Evolutionary conservation across 805 yeast genomes (phyloP), one percentile per base, ranked within the genome.

Genomic region (Yamadazyma paraphyllophila): DNA sequence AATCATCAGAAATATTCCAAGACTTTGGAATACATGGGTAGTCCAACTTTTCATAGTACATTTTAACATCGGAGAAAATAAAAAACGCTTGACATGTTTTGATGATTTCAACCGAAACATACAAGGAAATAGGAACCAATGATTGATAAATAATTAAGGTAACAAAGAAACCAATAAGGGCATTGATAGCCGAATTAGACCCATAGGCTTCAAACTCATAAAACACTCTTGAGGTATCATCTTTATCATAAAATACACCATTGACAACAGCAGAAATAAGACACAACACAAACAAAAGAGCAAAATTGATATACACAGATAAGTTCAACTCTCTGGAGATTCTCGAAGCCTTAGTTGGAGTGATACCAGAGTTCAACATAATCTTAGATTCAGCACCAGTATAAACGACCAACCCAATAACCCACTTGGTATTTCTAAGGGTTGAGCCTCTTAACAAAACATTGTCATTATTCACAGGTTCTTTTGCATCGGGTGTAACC

Each of bases 1-100:
- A 72, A 62, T 86, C 95, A 64, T 86, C 95, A 5, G 90, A 83
- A 37, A 86, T 83, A 50, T 82, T 82, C 95, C 95, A 86, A 0
- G 91, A 78, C 55, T 85, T 85, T 2, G 95, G 92, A 1, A 82
- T 76, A 61, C 92, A 85, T 0, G 92, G 90, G 57, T 79, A 83
- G 62, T 87, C 90, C 39, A 84, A 66, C 45, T 64, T 74, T 43
- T 75, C 82, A 55, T 85, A 83, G 58, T 86, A 87, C 84, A 86
- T 81, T 47, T 77, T 73, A 24, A 74, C 66, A 61, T 86, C 95
- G 2, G 85, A 76, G 61, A 77, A 83, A 51, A 86, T 87, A 66
- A 85, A 85, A 51, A 72, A 82, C 0, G 91, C 92, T 58, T 86
- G 91, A 14, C 79, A 66, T 1, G 92, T 84, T 56, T 86, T 85